Evolutionary conservation across 768 basidiomycete species (phyloP), one percentile per base, ranked within the genome.

Genomic region (Chiua virens): DNA sequence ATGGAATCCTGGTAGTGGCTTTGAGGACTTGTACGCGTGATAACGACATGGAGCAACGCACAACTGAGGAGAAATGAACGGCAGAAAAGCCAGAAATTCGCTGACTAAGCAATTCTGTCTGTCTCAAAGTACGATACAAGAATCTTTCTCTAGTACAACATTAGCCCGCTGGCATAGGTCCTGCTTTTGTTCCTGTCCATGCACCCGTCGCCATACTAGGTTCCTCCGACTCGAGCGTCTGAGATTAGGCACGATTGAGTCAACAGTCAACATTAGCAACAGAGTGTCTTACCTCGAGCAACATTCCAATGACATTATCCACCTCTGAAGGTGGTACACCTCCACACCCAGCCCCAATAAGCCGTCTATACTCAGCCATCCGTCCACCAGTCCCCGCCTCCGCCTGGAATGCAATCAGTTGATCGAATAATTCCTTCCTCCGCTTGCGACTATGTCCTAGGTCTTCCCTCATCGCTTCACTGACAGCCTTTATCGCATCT

Each of bases 301-400:
- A 71, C 78, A 89, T 87, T 22, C 82, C 83, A 53, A 97, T 76
- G 5, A 94, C 86, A 53, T 82, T 81, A 61, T 98, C 95, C 34
- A 98, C 89, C 54, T 98, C 94, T n/a, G 82, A 76, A 2, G 88
- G 83, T 3, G 87, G 81, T 27, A 94, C 80, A 0, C 91, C 89
- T 21, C 92, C 92, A 71, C 92, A 96, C 0, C 92, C 94, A 15
- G 92, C 86, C 28, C 88, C 87, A 60, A 99, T 94, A 45, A 99
- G 69, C 55, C 86, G 77, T 59, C 94, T 76, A 67, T 98, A 99
- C 57, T 95, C 89, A 5, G 80, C 77, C 85, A 98, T 95, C 55
- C 86, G 78, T 36, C 89, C 91, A 27, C 87, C 85, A 1, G 94
- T 97, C 5, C 95, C 95, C 1, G 89, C 86, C 69, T 95, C 92